Evolutionary conservation across 805 yeast genomes (phyloP), one percentile per base, ranked within the genome.

Genomic region (Teunomyces atbi): DNA sequence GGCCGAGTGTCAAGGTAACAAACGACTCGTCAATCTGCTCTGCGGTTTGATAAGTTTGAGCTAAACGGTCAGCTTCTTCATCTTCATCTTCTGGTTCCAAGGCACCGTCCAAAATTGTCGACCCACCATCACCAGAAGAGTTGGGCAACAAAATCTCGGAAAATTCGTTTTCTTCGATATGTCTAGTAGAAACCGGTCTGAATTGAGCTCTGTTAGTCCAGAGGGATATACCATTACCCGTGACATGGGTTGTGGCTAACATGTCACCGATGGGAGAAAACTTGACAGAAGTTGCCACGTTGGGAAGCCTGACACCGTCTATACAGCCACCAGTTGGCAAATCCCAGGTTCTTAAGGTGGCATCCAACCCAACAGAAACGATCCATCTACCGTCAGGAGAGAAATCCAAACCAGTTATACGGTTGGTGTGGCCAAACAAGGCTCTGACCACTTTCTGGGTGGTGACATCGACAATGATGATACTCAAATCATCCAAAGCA

Each of bases 341-440:
- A 64, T 94, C 98, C 98, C 98, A 94, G 0, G 97, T 89, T 59
- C 99, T 80, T 41, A 94, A 74, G 0, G 98, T 90, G 2, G 88
- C 77, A 62, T 94, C 99, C 49, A 90, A 72, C 0, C 90, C 78
- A 1, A 88, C 83, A 19, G 94, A 82, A 6, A 94, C 83, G 29
- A 94, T 70, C 97, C 98, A 94, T 63, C 97, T 82, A 29, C 97
- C 98, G 63, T 91, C 92, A 4, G 96, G 95, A 3, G 96, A 84
- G 60, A 94, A 92, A 62, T 89, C 97, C 62, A 92, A 65, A 1
- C 88, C 77, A 0, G 97, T 90, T 53, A 94, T 83, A 58, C 96
- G 77, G 65, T 91, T 90, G 10, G 85, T 76, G 61, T 94, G 99
- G 4, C 99, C 99, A 71, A 82, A 83, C 47, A 94, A 73, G 50